A percentile compares a stretch with the other conserved stretches of the same genome.
phyloP scores from a whole-genome alignment of 2,329 filamentous ascomycete genomes.

The Aspergillus tamarii region DNA sequence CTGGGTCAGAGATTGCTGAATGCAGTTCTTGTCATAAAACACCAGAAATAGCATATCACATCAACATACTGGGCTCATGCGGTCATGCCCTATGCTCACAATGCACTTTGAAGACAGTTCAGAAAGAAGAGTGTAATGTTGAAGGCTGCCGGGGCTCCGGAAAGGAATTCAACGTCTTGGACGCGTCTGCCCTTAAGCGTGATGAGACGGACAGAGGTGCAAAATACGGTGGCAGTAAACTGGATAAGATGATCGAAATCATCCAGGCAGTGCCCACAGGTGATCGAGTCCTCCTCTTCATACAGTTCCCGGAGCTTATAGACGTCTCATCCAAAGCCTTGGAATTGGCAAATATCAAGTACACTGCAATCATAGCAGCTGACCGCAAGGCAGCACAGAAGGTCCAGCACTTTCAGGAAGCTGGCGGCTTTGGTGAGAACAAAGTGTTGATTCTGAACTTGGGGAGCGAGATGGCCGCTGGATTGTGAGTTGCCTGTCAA shows the following conservation, averaged over 20 bases:
- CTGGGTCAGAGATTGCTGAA: slow-evolving; percentile 7
- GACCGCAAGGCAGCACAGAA: slow-evolving; percentile 34
- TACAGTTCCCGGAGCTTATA: slow-evolving; percentile 55
- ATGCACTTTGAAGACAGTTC: slow-evolving; percentile 36
- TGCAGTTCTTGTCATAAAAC: slow-evolving; percentile 40
- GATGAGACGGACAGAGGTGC: slow-evolving; percentile 26
- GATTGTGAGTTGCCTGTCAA: slow-evolving; percentile 54
- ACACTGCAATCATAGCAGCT: slow-evolving; percentile 41
- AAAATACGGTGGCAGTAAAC: slow-evolving; percentile 50
- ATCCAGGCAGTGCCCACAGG: slow-evolving; percentile 43
- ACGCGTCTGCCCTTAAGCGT: slow-evolving; percentile 39
- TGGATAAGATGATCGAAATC: slow-evolving; percentile 51
- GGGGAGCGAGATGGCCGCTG: slow-evolving; percentile 60
- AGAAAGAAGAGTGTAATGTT: slow-evolving; percentile 43
- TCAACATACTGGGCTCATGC: slow-evolving; percentile 52
- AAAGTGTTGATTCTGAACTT: slow-evolving; percentile 63
- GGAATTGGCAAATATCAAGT: slow-evolving; percentile 30
- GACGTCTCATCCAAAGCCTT: slow-evolving; percentile 37
- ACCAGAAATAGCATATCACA: slow-evolving; percentile 30
- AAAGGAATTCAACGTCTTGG: slow-evolving; percentile 45
- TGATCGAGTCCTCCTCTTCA: slow-evolving; percentile 61
- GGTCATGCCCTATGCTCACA: slow-evolving; percentile 55
- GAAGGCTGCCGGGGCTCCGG: slow-evolving; percentile 45
- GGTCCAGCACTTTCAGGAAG: slow-evolving; percentile 46
- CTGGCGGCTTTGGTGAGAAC: slow-evolving; percentile 32